Base-by-base conservation (phyloP, 2,329 filamentous ascomycete species). In the Fusarium guadeloupense region DNA sequence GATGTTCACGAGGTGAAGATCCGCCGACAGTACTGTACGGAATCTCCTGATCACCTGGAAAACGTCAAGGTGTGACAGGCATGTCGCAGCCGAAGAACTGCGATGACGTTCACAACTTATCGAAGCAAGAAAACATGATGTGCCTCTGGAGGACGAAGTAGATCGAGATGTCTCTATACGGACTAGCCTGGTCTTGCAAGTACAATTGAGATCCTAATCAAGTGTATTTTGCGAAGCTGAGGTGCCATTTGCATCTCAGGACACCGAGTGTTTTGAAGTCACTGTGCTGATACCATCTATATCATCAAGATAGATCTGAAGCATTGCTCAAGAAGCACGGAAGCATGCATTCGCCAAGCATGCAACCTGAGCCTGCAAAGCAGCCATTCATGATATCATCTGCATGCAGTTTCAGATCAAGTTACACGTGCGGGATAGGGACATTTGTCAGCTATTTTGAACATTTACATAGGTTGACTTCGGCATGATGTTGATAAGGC, bases 101-200 rank as follows among this genome's bases (percentile, higher is more conserved):
- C 53, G 34, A 67, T 50, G 58, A 58, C 55, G 58, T 54, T 44
- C 40, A 56, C 44, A 45, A 41, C 52, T 40, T 46, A 25, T 54
- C 50, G 31, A 53, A 54, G 54, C 59, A 54, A 56, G 41, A 39
- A 57, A 33, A 33, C 50, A 44, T 51, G 43, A 31, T 45, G 50
- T 63, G 49, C 31, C 35, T 28, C 38, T 37, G 45, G 43, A 53
- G 31, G 51, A 44, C 59, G 46, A 53, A 54, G 49, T 35, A 33
- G 26, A 45, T 38, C 23, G 16, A 48, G 40, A 42, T 46, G 49
- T 48, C 58, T 56, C 39, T 34, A 62, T 62, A 30, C 14, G 53
- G 62, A 59, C 53, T 65, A 62, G 62, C 34, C 43, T 56, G 38
- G 58, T 70, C 51, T 66, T 62, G 67, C 67, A 67, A 64, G 67